Evolutionary conservation across 2,329 filamentous ascomycete species (phyloP).

Genomic region (Phaeosphaeriaceae sp.): DNA sequence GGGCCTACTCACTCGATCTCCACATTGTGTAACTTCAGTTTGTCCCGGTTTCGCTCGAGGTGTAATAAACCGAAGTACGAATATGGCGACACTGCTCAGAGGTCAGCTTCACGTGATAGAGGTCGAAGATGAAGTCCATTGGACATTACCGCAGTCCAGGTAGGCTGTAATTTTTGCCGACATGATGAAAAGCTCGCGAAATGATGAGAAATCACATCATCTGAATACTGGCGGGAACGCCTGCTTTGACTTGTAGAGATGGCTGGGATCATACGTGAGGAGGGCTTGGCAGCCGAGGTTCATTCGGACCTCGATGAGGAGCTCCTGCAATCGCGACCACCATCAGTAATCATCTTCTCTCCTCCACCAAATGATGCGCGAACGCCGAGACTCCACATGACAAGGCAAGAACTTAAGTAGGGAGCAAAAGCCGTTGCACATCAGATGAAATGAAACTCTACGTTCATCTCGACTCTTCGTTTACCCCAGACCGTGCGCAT

Average conservation of each 20-base stretch:
- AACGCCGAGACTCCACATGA: conserved; percentile 7
- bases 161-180: conserved; percentile 70
- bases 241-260: neutral
- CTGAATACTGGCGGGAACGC: neutral
- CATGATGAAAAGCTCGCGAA: conserved; percentile 55
- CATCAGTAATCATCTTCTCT: conserved; percentile 30
- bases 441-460: neutral
- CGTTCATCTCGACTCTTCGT: too few species aligned
- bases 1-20: conserved; percentile 67
- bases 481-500: neutral
- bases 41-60: conserved; percentile 63
- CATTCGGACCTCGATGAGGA: conserved; percentile 2
- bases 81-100: conserved; percentile 66
- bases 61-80: conserved; percentile 64
- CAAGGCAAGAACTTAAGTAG: neutral
- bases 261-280: neutral
- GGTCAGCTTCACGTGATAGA: conserved; percentile 15
- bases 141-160: conserved; percentile 68
- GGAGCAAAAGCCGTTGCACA: neutral
- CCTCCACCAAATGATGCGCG: conserved; percentile 8
- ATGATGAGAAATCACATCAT: conserved; percentile 19
- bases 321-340: neutral
- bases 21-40: conserved; percentile 66
- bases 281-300: conserved; percentile 37
- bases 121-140: neutral